Evolutionary conservation across 2,329 filamentous ascomycete genomes (phyloP), one percentile per base, ranked within the genome.

Genomic region (Colletotrichum filicis): DNA sequence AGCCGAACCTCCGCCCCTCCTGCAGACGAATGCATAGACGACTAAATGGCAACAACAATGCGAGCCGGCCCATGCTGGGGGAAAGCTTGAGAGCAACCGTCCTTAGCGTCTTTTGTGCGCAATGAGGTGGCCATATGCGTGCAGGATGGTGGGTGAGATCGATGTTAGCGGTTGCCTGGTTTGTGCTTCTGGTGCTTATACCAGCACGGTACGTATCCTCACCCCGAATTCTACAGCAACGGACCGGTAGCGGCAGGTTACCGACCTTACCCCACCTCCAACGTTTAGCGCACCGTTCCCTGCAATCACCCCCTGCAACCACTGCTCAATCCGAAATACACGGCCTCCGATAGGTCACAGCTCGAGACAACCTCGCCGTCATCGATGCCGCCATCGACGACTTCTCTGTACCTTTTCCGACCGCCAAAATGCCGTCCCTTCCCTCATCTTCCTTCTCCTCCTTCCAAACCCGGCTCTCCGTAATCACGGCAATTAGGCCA

Each of bases 341-440:
- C 66, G 14, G 42, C 32, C 66, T 69, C 69, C 59, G 59, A 72
- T 72, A 69, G 69, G 69, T 28, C 66, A 19, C 53, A 69, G 69
- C 69, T 72, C 66, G 65, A 69, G 69, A 69, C 66, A 62, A 71
- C 56, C 64, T 71, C 68, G 60, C 32, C 68, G 68, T 71, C 68
- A 71, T 71, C 49, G 68, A 71, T 71, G 68, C 56, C 68, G 68
- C 56, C 68, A 71, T 71, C 68, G 64, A 66, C 59, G 64, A 66
- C 64, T 28, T 67, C 30, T 49, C 30, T 55, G 24, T 26, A 30
- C 42, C 42, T 49, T 49, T 12, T 65, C 60, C 55, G 42, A 60
- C 52, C 30, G 46, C 64, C 63, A 26, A 46, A 57, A 53, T 46
- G 56, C 67, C 67, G 53, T n/a, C 16, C n/a, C 49, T 46, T 37